These are phyloP conservation scores for Naganishia kalamii DNA, from an alignment of 768 basidiomycete genomes.

Conservation along the genomic window DNA sequence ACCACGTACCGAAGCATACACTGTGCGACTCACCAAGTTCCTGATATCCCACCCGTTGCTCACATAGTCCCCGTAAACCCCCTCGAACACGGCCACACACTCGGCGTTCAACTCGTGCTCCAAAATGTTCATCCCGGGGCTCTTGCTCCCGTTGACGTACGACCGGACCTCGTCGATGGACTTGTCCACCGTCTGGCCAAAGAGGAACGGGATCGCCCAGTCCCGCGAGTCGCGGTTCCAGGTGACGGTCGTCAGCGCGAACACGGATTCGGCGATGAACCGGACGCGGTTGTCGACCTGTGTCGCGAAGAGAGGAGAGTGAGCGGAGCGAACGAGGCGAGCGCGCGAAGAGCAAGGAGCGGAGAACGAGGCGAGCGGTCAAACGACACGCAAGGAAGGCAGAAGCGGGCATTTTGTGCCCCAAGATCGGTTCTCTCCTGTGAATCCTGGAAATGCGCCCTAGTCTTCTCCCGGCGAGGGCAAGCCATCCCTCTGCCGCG, in stretches of 20 bases:
- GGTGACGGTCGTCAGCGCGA: conserved; percentile 70
- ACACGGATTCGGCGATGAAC: conserved; percentile 77
- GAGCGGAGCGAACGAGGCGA: too few species aligned
- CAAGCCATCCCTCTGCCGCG: too few species aligned
- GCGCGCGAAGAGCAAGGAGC: background rate
- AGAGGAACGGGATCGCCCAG: conserved; percentile 61
- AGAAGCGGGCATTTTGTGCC: too few species aligned
- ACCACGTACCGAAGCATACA: background rate
- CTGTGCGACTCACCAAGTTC: background rate
- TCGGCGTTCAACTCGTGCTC: conserved; percentile 70
- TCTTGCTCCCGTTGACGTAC: conserved; percentile 59
- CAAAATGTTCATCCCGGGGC: conserved; percentile 70
- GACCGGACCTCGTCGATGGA: conserved; percentile 49
- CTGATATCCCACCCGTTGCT: conserved; percentile 63
- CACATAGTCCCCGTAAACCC: conserved; percentile 32
- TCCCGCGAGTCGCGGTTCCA: conserved; percentile 82
- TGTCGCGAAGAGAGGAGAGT: conserved; percentile 47
- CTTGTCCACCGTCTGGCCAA: conserved; percentile 51
- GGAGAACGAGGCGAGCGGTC: too few species aligned
- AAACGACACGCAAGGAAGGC: too few species aligned
- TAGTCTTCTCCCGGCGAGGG: too few species aligned
- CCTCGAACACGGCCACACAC: conserved; percentile 62
- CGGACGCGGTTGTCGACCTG: conserved; percentile 66
- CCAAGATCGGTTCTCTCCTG: too few species aligned
- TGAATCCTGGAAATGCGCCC: too few species aligned